These are phyloP conservation scores for Blepharisma japonicum DNA, from an alignment of 73 alveolate genomes.

Conservation along the genomic window DNA sequence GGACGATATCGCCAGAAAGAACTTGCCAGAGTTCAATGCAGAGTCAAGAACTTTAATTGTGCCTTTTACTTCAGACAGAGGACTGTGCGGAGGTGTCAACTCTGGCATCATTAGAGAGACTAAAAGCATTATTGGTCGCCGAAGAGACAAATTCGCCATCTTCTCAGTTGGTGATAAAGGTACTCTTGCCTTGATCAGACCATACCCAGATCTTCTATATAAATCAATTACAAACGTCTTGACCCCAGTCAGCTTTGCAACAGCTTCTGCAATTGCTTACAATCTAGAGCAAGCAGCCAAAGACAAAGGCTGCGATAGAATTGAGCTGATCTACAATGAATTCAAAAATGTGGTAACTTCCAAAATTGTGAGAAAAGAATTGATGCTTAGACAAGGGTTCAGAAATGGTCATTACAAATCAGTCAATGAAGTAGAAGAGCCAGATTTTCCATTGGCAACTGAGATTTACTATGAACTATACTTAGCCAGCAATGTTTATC, in stretches of 20 bases:
- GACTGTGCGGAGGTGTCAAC: conserved; percentile 90
- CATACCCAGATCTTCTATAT: conserved; percentile 72
- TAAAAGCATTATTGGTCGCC: conserved; percentile 50
- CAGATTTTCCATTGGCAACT: conserved; percentile 35
- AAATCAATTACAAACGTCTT: conserved; percentile 52
- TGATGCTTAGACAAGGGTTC: conserved; percentile 73
- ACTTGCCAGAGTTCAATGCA: conserved; percentile 53
- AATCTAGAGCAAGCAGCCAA: conserved; percentile 43
- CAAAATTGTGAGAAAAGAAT: conserved; percentile 57
- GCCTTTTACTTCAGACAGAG: conserved; percentile 81
- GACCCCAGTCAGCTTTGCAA: conserved; percentile 64
- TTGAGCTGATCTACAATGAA: conserved; percentile 68
- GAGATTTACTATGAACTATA: conserved; percentile 68
- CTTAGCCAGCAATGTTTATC: conserved; percentile 72
- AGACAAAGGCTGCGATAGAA: conserved; percentile 57
- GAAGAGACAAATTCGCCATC: conserved; percentile 61
- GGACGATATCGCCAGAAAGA: conserved; percentile 72
- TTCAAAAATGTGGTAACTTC: conserved; percentile 73
- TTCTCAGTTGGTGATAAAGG: conserved; percentile 85
- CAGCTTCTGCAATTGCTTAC: conserved; percentile 70
- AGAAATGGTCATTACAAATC: conserved; percentile 30
- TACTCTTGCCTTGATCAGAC: conserved; percentile 71
- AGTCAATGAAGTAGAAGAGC: conserved; percentile 30
- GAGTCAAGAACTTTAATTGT: conserved; percentile 59
- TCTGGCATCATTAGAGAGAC: conserved; percentile 77